Evolutionary conservation across 2,329 filamentous ascomycete species (phyloP).

Genomic region (Sporothrix brasiliensis): DNA sequence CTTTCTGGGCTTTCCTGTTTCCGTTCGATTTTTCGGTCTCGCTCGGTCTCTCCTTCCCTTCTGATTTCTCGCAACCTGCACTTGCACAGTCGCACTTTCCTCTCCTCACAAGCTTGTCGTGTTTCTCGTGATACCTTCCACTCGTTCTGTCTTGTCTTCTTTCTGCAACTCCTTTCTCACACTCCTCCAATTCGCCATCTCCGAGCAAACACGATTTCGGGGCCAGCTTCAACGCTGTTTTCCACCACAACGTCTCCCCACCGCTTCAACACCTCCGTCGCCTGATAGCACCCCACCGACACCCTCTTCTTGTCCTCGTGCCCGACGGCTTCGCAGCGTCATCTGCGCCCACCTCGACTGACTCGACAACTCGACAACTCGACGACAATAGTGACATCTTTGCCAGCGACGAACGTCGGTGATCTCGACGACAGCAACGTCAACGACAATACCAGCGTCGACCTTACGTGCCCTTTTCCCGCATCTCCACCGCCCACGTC

Average conservation of each 20-base stretch:
- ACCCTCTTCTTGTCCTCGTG: constrained; percentile 14
- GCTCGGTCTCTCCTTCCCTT: neutral
- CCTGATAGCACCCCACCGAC: constrained; percentile 19
- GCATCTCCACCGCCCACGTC: neutral
- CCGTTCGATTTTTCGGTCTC: constrained; percentile 25
- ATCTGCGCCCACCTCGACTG: neutral
- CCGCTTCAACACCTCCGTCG: constrained; percentile 18
- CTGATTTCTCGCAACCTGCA: neutral
- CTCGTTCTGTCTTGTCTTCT: neutral
- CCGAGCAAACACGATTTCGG: neutral
- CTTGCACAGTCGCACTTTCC: constrained; percentile 1
- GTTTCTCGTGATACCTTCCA: constrained; percentile 2
- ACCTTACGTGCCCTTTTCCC: neutral
- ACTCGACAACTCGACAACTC: neutral
- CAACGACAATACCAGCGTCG: neutral
- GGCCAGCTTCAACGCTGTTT: constrained; percentile 31
- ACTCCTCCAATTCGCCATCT: neutral
- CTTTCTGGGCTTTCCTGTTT: neutral
- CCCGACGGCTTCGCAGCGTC: neutral
- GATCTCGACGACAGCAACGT: neutral
- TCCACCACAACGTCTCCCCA: constrained; percentile 14
- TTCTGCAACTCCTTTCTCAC: neutral
- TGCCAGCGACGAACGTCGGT: neutral
- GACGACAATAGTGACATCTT: neutral
- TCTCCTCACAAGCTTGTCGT: constrained; percentile 12